Percentiles rank a stretch among this genome's conserved stretches.
These are phyloP conservation scores for Colletotrichum sp. DNA, from an alignment of 2,329 filamentous ascomycete species.

Conservation along the genomic window DNA sequence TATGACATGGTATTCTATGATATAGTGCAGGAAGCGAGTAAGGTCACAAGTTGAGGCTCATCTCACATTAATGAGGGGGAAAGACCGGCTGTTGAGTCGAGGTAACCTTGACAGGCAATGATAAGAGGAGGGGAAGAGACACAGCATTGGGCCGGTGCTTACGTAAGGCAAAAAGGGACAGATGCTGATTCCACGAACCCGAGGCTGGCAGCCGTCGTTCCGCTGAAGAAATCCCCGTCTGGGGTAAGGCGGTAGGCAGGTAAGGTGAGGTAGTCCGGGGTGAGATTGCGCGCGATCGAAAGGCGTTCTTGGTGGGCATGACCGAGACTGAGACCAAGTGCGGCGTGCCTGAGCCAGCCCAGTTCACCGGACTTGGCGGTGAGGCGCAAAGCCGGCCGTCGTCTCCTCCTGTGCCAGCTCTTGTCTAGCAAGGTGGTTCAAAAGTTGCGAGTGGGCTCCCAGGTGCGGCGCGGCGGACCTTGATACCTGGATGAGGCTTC, in stretches of 20 bases:
- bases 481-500: background rate
- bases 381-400: background rate
- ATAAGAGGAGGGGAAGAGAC: background rate
- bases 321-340: background rate
- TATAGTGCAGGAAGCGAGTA: background rate
- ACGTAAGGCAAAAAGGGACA: background rate
- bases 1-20: background rate
- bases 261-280: background rate
- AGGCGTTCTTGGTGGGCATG: background rate
- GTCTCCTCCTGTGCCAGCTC: background rate
- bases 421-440: background rate
- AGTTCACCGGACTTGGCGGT: background rate
- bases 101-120: background rate
- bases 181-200: background rate
- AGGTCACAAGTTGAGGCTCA: background rate
- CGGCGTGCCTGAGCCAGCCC: background rate
- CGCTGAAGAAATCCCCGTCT: conserved; percentile 9
- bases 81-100: background rate
- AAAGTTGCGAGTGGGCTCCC: background rate
- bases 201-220: background rate
- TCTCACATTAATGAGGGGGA: background rate
- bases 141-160: background rate
- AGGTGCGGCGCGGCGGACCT: background rate
- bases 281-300: background rate
- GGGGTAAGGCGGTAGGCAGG: conserved; percentile 1